Conservation (phyloP, 345 rosid genomes). For the Odontarrhena argentea region DNA sequence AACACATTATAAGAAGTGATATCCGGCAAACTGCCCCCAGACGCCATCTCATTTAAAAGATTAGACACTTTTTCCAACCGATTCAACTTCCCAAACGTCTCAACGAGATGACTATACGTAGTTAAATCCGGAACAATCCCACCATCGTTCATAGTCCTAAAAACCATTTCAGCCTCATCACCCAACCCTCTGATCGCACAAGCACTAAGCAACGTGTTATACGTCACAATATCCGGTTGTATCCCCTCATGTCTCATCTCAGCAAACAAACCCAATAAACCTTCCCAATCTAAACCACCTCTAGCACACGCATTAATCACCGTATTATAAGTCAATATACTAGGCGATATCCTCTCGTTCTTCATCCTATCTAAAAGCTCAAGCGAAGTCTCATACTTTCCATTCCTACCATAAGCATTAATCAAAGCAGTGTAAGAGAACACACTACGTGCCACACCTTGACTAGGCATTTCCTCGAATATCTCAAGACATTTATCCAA, state of each 20-base stretch:
- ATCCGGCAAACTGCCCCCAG: constrained; percentile 80
- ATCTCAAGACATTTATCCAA: constrained; percentile 84
- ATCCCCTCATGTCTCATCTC: constrained; percentile 95
- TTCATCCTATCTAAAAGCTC: constrained; percentile 86
- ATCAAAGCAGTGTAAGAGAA: constrained; percentile 88
- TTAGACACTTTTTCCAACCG: constrained; percentile 71
- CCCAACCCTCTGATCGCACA: constrained; percentile 86
- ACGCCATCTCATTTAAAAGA: constrained; percentile 78
- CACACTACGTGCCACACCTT: constrained; percentile 75
- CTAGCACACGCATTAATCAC: constrained; percentile 88
- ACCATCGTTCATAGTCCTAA: constrained; percentile 90
- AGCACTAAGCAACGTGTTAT: constrained; percentile 87
- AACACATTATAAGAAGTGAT: constrained; percentile 77
- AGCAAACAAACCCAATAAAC: constrained; percentile 83
- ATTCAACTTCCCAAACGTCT: constrained; percentile 68
- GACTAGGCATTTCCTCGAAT: constrained; percentile 86
- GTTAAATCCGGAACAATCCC: constrained; percentile 85
- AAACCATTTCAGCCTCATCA: constrained; percentile 92
- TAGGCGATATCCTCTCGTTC: constrained; percentile 69
- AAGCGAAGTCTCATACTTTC: constrained; percentile 69
- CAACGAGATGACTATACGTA: constrained; percentile 73
- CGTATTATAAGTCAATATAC: constrained; percentile 87
- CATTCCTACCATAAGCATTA: constrained; percentile 87
- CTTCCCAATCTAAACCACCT: constrained; percentile 94
- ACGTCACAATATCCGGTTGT: constrained; percentile 87